Evolutionary conservation across 2,329 filamentous ascomycete species (phyloP), one percentile per base, ranked within the genome.

Genomic region (Verticillium alfalfae): DNA sequence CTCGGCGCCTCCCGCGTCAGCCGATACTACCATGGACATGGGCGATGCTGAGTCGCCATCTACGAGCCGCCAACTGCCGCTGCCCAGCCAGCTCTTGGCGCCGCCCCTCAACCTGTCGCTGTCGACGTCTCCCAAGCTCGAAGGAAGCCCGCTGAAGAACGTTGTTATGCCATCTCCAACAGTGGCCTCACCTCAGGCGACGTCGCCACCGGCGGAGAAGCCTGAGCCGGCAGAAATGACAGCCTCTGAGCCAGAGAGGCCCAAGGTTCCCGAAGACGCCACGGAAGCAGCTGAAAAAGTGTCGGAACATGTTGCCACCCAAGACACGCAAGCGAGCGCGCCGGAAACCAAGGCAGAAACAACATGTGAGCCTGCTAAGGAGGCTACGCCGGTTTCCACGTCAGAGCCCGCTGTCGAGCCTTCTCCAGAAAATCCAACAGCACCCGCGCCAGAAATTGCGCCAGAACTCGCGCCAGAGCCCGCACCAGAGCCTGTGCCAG

Each of bases 81-180:
- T 71, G 34, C 61, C 69, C 60, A 75, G 70, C 63, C 70, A 73
- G 7, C 63, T 72, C 60, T 67, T 75, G 37, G 68, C 72, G 41
- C 70, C 76, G 39, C 64, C 75, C 58, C 39, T 71, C 56, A 65
- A 67, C 9, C 64, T 65, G 65, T 72, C 34, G 65, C 68, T 56
- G 64, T 67, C 39, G 2, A 62, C 67, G 0, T 72, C 75, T 3
- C 73, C 75, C 1, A 75, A 68, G 64, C 66, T 76, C 3, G 81
- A 83, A 64, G 82, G 81, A 2, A 85, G 82, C 59, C 82, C 82
- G 0, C 70, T 84, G 22, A 84, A 84, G 71, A 81, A 84, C 57
- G 80, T 83, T 39, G 72, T 81, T 34, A 63, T 81, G 16, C 76
- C 74, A 10, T 82, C 81, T 10, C 79, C 81, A 0, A 78, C 76